Conservation (phyloP, 495 filamentous ascomycete genomes). For the Friedmanniomyces simplex region DNA sequence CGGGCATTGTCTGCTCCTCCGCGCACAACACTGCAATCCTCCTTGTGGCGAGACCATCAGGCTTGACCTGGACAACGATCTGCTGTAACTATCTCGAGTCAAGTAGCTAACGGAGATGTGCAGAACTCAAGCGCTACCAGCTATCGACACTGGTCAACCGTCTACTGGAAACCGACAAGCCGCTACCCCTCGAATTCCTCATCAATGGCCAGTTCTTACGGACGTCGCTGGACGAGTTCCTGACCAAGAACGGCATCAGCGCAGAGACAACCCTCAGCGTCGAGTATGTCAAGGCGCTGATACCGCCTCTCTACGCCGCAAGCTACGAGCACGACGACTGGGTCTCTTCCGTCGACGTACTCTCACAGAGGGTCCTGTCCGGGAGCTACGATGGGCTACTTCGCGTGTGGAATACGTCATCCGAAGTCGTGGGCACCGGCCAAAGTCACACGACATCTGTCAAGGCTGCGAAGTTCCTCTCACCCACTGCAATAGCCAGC, state of each 20-base stretch:
- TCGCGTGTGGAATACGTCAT: constrained; percentile 79
- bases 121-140: constrained; percentile 77
- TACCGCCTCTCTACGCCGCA: constrained; percentile 75
- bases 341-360: constrained; percentile 84
- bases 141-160: constrained; percentile 90
- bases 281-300: constrained; percentile 83
- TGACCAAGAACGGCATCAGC: constrained; percentile 73
- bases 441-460: constrained; percentile 66
- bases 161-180: constrained; percentile 63
- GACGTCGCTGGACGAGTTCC: constrained; percentile 79
- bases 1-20: no score
- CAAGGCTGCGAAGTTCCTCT: constrained; percentile 72
- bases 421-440: constrained; percentile 56
- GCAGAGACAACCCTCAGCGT: constrained; percentile 75
- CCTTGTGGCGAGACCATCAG: not conserved
- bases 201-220: constrained; percentile 84
- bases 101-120: not conserved
- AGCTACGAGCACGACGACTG: constrained; percentile 95
- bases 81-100: no score
- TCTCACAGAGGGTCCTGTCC: constrained; percentile 73
- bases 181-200: constrained; percentile 92
- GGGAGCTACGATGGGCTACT: constrained; percentile 83
- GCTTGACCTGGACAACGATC: not conserved
- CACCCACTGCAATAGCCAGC: constrained; percentile 64
- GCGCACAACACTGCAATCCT: no score